Evolutionary conservation across 2,329 filamentous ascomycete species (phyloP).

Genomic region (Paracamarosporium sp.): DNA sequence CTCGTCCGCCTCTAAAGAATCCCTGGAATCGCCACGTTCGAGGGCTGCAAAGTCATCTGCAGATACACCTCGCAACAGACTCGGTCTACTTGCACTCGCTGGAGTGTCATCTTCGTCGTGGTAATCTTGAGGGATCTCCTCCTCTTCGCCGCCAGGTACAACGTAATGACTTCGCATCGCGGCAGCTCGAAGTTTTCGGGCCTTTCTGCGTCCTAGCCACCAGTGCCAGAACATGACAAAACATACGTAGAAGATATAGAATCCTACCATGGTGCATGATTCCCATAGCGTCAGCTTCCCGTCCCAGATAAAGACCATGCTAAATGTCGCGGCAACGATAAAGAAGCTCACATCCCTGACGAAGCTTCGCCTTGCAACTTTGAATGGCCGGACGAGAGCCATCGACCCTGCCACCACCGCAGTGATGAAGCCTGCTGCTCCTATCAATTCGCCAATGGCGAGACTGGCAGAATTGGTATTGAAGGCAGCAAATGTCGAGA

Average conservation of each 20-base stretch:
- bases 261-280: constrained; percentile 85
- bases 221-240: constrained; percentile 94
- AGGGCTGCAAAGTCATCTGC: constrained; percentile 69
- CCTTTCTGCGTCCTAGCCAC: constrained; percentile 71
- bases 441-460: constrained; percentile 92
- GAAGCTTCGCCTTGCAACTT: constrained; percentile 87
- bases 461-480: constrained; percentile 95
- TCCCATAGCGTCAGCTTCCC: constrained; percentile 88
- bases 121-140: constrained; percentile 61
- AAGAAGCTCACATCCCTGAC: constrained; percentile 93
- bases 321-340: constrained; percentile 83
- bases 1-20: constrained; percentile 62
- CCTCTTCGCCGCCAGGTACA: constrained; percentile 64
- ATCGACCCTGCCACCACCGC: constrained; percentile 96
- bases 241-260: constrained; percentile 88
- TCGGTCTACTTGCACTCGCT: constrained; percentile 36
- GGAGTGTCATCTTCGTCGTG: constrained; percentile 63
- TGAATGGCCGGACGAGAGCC: constrained; percentile 95
- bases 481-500: constrained; percentile 98
- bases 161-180: constrained; percentile 78
- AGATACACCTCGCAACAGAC: constrained; percentile 57
- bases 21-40: constrained; percentile 65
- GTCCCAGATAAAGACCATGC: constrained; percentile 85
- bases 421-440: constrained; percentile 94
- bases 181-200: constrained; percentile 69